phyloP scores from a whole-genome alignment of 129 eudicot species.

The Pulicaria dysenterica region DNA sequence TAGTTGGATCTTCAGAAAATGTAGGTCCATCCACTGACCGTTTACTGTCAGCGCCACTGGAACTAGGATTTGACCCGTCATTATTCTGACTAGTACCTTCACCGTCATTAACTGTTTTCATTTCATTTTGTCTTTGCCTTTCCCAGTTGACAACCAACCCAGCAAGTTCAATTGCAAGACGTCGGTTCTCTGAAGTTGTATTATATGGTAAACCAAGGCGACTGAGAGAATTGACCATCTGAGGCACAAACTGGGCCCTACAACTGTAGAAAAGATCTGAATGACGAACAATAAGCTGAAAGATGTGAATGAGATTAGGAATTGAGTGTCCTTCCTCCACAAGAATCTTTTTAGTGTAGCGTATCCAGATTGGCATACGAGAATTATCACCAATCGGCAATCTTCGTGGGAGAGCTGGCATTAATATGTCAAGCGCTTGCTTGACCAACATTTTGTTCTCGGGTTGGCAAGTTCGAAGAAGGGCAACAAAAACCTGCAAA shows the following conservation, averaged over 20 bases:
- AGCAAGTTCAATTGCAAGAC: conserved; percentile 98
- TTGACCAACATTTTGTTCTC: conserved; percentile 99
- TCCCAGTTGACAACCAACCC: conserved; percentile 99
- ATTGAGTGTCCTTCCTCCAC: conserved; percentile 99
- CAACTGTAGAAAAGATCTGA: conserved; percentile 97
- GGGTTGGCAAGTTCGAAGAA: conserved; percentile 94
- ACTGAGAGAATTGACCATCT: conserved; percentile 96
- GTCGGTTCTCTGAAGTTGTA: conserved; percentile 92
- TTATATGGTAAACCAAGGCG: conserved; percentile 96
- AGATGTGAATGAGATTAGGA: conserved; percentile 94
- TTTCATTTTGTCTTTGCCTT: conserved; percentile 91
- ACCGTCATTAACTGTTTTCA: conserved; percentile 55
- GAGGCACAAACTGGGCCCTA: conserved; percentile 99
- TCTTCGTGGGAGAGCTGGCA: conserved; percentile 95
- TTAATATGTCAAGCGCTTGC: conserved; percentile 98
- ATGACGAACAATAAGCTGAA: conserved; percentile 97
- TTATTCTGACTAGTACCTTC: conserved; percentile 57
- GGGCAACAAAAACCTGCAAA: conserved; percentile 93
- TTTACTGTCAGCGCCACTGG: conserved; percentile 56
- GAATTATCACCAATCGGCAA: conserved; percentile 87
- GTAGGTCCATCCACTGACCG: conserved; percentile 63
- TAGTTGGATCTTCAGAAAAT: conserved; percentile 77
- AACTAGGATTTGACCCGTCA: conserved; percentile 53
- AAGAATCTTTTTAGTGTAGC: conserved; percentile 94
- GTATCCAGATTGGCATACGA: conserved; percentile 99